Conservation (phyloP, 2,329 filamentous ascomycete species). For the Arthrobotrys musiformis region DNA sequence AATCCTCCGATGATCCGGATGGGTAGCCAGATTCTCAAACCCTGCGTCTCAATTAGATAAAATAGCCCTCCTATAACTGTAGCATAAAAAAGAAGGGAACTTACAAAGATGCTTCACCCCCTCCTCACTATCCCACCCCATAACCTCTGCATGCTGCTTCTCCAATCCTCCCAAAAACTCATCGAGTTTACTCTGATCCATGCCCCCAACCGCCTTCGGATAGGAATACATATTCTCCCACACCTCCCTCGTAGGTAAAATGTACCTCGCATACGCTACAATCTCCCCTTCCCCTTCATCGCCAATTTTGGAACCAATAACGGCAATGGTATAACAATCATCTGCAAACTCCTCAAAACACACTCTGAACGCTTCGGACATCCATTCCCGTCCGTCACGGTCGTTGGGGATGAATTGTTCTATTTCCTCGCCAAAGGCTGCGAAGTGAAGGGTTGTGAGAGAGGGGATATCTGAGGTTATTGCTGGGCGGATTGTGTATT, state of each 20-base stretch:
- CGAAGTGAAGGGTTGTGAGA: conserved; percentile 14
- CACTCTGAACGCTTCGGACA: conserved; percentile 25
- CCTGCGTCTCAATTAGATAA: not conserved
- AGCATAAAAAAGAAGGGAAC: not conserved
- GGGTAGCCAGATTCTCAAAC: conserved; percentile 31
- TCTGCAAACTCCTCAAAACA: conserved; percentile 30
- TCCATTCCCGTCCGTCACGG: conserved; percentile 7
- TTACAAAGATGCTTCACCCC: conserved; percentile 30
- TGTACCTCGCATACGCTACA: conserved; percentile 20
- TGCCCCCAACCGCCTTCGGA: conserved; percentile 26
- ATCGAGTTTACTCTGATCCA: conserved; percentile 18
- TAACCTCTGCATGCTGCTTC: conserved; percentile 8
- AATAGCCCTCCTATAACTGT: not conserved
- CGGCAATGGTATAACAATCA: not conserved
- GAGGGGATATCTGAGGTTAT: not conserved
- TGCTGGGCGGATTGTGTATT: conserved; percentile 20
- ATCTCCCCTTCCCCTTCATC: not conserved
- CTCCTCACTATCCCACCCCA: not conserved
- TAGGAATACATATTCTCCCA: conserved; percentile 46
- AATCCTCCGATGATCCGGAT: conserved; percentile 17
- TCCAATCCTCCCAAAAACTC: conserved; percentile 20
- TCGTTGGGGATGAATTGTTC: conserved; percentile 22
- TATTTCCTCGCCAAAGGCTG: conserved; percentile 3
- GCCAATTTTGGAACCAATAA: not conserved
- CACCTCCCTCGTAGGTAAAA: conserved; percentile 18